These are phyloP conservation scores for Penicillium bovifimosum DNA, from an alignment of 495 filamentous ascomycete genomes.

Conservation along the genomic window DNA sequence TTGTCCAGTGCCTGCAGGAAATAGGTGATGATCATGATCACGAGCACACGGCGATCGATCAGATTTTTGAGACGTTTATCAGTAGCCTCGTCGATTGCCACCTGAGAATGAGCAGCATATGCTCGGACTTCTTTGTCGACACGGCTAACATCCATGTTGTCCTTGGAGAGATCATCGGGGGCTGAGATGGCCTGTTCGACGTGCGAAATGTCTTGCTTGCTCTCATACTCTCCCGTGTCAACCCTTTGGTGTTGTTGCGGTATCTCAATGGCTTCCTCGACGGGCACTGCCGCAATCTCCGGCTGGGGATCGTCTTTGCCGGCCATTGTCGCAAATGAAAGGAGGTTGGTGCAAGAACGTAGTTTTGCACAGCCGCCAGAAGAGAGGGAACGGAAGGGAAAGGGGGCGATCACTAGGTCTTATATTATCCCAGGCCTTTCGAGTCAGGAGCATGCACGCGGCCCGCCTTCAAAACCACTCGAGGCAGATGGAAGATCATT, in stretches of 20 bases:
- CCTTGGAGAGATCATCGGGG: conserved; percentile 37
- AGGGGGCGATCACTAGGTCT: neutral
- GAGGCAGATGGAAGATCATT: neutral
- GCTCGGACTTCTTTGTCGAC: conserved; percentile 61
- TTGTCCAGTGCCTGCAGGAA: conserved; percentile 72
- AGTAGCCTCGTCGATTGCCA: conserved; percentile 51
- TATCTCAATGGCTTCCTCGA: neutral
- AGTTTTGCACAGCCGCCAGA: neutral
- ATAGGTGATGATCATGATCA: conserved; percentile 49
- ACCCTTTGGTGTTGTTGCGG: neutral
- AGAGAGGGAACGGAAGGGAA: neutral
- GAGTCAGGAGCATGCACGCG: neutral
- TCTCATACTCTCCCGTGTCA: conserved; percentile 18
- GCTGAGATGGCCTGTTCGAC: conserved; percentile 43
- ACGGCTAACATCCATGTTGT: conserved; percentile 46
- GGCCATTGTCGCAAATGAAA: neutral
- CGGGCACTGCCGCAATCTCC: conserved; percentile 8
- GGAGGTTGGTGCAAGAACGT: neutral
- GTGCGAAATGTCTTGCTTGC: conserved; percentile 41
- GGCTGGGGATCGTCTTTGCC: neutral
- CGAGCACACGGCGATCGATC: conserved; percentile 52
- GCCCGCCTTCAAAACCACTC: neutral
- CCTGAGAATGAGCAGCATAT: conserved; percentile 46
- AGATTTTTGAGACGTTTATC: conserved; percentile 46
- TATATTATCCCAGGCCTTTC: neutral